Base-by-base conservation (phyloP, 371 early-diverging fungal species). In the Parasitella parasitica region DNA sequence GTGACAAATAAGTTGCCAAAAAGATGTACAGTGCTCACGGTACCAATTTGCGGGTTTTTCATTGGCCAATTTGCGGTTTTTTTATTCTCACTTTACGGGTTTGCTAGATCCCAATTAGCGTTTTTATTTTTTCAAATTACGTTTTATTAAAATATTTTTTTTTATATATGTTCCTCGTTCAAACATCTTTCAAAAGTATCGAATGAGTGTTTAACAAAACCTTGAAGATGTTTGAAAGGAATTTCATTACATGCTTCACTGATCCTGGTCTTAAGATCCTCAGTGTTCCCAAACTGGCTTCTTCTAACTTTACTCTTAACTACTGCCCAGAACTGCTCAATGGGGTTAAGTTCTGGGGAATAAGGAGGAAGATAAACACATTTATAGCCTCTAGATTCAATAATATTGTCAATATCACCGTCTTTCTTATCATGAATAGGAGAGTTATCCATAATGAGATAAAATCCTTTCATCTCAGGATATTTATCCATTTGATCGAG, bases 361-460 rank as follows among this genome's bases (percentile, higher is more conserved):
- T 38, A 54, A 34, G 26, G 38, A 12, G 59, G 46, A 13, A 54
- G 56, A 35, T 59, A 64, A 36, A 58, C 26, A n/a, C 37, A 20
- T 26, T 27, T 57, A 49, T 48, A 54, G 27, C 35, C 54, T 59
- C 53, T 59, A 13, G 18, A 27, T 6, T 38, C 26, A 28, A 59
- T 38, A 12, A 52, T 2, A 13, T 27, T 20, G 9, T 59, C 54
- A 12, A 58, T 50, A 26, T 52, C 39, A 28, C 49, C 60, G 18
- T 65, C n/a, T 30, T 8, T 30, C 5, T 35, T 35, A 24, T 3
- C 30, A 54, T 46, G 32, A 20, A 46, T 51, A 36, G 54, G 60
- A 9, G 56, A 38, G 34, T 65, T 59, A 59, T 59, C 59, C 59
- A 65, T 65, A 39, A 54, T 30, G 18, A 65, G 39, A 65, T 65